These are phyloP conservation scores for Neopestalotiopsis sp. DNA, from an alignment of 2,329 filamentous ascomycete genomes.

Conservation along the genomic window DNA sequence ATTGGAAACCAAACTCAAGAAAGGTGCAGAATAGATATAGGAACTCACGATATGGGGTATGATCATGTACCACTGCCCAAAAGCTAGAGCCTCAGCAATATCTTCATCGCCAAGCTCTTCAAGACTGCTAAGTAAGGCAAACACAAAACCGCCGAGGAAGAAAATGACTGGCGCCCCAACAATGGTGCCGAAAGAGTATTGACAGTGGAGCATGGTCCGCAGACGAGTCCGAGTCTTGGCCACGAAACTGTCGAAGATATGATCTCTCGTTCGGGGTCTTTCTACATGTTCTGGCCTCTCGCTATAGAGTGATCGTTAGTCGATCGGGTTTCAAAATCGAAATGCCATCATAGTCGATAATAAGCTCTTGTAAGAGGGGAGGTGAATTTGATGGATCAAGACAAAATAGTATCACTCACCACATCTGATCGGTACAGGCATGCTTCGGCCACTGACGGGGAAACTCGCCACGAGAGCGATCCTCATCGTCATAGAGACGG, in stretches of 20 bases:
- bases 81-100: constrained; percentile 8
- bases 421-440: neutral
- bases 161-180: constrained; percentile 10
- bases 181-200: constrained; percentile 5
- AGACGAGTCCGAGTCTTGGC: constrained; percentile 10
- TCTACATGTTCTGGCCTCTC: neutral
- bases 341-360: neutral
- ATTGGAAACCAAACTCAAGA: no score
- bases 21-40: neutral
- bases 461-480: constrained; percentile 2
- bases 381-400: no score
- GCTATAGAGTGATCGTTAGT: neutral
- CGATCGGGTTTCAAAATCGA: no score
- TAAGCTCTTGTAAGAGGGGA: no score
- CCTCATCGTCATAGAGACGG: constrained; percentile 14
- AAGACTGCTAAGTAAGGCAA: constrained; percentile 1
- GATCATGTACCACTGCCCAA: constrained; percentile 14
- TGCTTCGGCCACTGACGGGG: constrained; percentile 12
- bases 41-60: constrained; percentile 5
- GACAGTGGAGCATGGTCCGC: constrained; percentile 11
- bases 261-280: neutral
- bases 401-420: neutral
- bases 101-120: constrained; percentile 5
- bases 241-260: constrained; percentile 6
- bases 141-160: constrained; percentile 3